Base-by-base conservation (phyloP, 345 rosid genomes). In the Clarkia xantiana region DNA sequence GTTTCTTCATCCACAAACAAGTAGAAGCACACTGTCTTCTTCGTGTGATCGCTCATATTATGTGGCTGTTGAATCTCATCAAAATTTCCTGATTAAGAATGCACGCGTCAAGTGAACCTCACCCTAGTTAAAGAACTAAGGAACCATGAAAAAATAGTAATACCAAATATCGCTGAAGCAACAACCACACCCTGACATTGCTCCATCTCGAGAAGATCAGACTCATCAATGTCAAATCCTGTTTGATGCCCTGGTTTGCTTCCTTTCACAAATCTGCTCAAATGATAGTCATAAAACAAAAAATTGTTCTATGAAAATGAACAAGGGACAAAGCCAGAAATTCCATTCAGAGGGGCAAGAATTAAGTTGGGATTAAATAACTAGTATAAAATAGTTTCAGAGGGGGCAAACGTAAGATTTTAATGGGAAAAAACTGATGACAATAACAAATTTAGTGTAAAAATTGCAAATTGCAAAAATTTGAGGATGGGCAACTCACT, bases 1-100 rank as follows among this genome's bases (percentile, higher is more conserved):
- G 99, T 93, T 68, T 79, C 82, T 73, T 93, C 94, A 74, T 87
- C 99, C 47, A 82, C 91, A 64, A 93, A 93, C 94, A 93, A 80
- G 59, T 69, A 84, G 70, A 93, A 93, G 68, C 96, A 93, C 49
- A 84, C 76, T 23, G 82, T 84, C 59, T 77, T 61, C 68, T 56
- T 82, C 48, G 96, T 69, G 58, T 81, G 70, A 44, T 82, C 83
- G 65, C 96, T 80, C 48, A 87, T 77, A 62, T 84, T 80, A 59
- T 62, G 60, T 14, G 99, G 99, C 64, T 82, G 88, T 65, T 93
- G 82, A 61, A 93, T 76, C 56, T 69, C 72, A 66, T 93, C 99
- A 56, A 93, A 93, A 52, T 95, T 95, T 55, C 87, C 99, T 91
- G 78, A 49, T 51, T 52, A 45, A 56, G 41, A n/a, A 25, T 29